Evolutionary conservation across 2,329 filamentous ascomycete genomes (phyloP).

Genomic region (Neophaeococcomyces mojaviensis): DNA sequence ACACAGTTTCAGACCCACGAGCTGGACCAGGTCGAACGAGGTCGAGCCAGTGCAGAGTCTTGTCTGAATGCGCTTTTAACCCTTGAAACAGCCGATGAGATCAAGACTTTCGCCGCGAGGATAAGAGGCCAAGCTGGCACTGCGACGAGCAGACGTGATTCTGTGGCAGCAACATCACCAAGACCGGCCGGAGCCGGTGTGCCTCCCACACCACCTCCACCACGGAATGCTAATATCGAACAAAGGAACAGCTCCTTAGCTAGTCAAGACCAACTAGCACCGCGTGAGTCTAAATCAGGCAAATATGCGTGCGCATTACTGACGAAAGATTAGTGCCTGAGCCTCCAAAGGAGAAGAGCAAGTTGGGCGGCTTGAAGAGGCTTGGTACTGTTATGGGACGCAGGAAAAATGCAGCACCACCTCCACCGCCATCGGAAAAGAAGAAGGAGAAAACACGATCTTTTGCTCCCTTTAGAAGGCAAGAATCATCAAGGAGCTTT

Average conservation of each 20-base stretch:
- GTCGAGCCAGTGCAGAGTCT: conserved; percentile 65
- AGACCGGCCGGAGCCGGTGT: conserved; percentile 9
- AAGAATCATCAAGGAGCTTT: conserved; percentile 31
- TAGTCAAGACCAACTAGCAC: conserved; percentile 29
- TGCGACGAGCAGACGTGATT: neutral
- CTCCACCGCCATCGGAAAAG: conserved; percentile 27
- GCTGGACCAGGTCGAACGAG: conserved; percentile 74
- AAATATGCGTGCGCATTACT: neutral
- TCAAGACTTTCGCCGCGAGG: conserved; percentile 59
- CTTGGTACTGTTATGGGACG: conserved; percentile 42
- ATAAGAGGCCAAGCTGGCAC: conserved; percentile 16
- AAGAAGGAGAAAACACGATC: conserved; percentile 36
- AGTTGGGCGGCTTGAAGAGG: conserved; percentile 38
- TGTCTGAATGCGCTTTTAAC: conserved; percentile 78
- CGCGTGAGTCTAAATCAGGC: conserved; percentile 27
- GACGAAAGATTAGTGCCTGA: conserved; percentile 28
- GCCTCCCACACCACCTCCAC: conserved; percentile 33
- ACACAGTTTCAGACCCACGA: conserved; percentile 93
- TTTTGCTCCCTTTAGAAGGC: conserved; percentile 36
- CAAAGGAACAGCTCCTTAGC: conserved; percentile 48
- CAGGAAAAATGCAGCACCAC: conserved; percentile 35
- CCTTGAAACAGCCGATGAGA: conserved; percentile 78
- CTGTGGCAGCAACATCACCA: neutral
- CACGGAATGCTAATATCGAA: conserved; percentile 44
- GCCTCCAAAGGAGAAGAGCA: conserved; percentile 28